Evolutionary conservation across 2,329 filamentous ascomycete genomes (phyloP), one percentile per base, ranked within the genome.

Genomic region (Ophiocordyceps australis): DNA sequence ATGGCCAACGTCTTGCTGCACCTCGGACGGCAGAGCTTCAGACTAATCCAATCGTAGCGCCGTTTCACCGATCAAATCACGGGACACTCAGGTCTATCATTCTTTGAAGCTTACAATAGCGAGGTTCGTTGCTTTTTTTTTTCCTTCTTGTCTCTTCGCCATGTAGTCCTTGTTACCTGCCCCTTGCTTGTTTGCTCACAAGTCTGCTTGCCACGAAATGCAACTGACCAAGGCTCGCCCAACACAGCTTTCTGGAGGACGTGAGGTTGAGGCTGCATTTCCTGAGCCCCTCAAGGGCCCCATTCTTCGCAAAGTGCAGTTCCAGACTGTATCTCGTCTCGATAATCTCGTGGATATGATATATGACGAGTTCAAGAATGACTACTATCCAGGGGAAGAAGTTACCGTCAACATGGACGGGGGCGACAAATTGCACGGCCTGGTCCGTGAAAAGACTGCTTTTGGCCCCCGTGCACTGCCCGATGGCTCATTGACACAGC

Each of bases 51-150:
- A n/a, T n/a, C n/a, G n/a, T 39, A 86, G 74, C 80, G 74, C 43
- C 73, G 77, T 28, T 98, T 95, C 50, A 93, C 91, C 32, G 93
- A 91, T 51, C 80, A 92, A 46, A 91, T 95, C 36, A 93, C 83
- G 9, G 89, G 89, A 28, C 86, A 92, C 48, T 91, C 83, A 17
- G 77, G 77, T 27, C 60, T 94, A 36, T 86, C 72, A 4, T 98
- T 91, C 50, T 94, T 94, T 43, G 82, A 93, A 38, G 89, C 89
- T 15, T 65, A 86, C 17, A 73, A 80, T 50, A 92, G 82, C 54
- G 83, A 94, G 69, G 82, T 91, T 64, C 36, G 74, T 13, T 57
- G 26, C 16, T 12, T 17, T 10, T 12, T 16, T 8, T 9, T 9
- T 24, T 12, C 13, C 19, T 16, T 11, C 15, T 25, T 22, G 20